These are phyloP conservation scores for Trametes meyenii DNA, from an alignment of 768 basidiomycete genomes.

Conservation along the genomic window DNA sequence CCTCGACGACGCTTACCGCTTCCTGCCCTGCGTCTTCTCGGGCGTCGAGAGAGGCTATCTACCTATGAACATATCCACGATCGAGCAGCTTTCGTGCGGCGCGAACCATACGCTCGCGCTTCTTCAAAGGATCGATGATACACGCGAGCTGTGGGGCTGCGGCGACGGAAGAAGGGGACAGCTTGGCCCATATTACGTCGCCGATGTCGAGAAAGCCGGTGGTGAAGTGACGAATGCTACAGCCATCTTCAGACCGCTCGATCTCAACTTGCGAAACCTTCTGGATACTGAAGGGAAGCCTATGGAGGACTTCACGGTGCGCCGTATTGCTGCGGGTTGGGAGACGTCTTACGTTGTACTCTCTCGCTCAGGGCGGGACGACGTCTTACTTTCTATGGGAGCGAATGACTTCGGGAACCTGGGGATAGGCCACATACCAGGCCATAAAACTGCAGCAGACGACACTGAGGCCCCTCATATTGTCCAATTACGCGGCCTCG, in stretches of 20 bases:
- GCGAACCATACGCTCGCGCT: constrained; percentile 82
- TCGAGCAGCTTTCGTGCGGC: constrained; percentile 64
- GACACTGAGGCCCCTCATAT: constrained; percentile 38
- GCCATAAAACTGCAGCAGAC: constrained; percentile 6
- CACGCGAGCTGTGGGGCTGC: constrained; percentile 64
- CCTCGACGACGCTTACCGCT: constrained; percentile 43
- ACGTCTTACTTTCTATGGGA: constrained; percentile 77
- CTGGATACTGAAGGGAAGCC: constrained; percentile 30
- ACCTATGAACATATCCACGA: constrained; percentile 26
- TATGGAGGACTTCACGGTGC: constrained; percentile 47
- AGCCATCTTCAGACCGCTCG: constrained; percentile 52
- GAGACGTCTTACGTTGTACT: constrained; percentile 81
- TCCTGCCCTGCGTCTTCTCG: constrained; percentile 42
- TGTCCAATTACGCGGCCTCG: constrained; percentile 41
- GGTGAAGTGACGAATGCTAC: constrained; percentile 15
- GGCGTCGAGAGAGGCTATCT: constrained; percentile 28
- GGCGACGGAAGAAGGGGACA: constrained; percentile 77
- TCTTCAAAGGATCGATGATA: constrained; percentile 40
- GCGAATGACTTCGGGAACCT: constrained; percentile 84
- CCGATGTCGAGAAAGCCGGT: background rate
- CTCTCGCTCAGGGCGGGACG: constrained; percentile 42
- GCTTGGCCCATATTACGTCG: constrained; percentile 52
- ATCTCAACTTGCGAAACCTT: constrained; percentile 36
- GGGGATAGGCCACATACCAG: constrained; percentile 48
- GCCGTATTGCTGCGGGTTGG: constrained; percentile 71